Evolutionary conservation across 2,329 filamentous ascomycete genomes (phyloP).

Genomic region (Scedosporium boydii): DNA sequence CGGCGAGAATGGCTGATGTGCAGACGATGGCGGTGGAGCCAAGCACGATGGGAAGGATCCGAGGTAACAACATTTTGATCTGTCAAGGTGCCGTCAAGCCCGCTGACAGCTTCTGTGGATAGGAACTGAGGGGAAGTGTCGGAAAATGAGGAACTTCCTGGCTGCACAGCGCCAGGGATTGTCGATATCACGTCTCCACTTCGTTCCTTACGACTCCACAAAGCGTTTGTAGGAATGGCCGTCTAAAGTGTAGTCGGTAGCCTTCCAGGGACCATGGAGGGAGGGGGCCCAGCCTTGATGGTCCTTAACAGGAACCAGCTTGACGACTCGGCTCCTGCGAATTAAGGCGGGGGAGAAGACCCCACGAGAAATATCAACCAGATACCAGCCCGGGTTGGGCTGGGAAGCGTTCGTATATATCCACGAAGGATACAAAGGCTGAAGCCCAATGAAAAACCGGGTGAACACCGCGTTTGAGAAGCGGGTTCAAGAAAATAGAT

Average conservation of each 20-base stretch:
- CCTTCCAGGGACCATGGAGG: neutral
- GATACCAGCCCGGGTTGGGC: no score
- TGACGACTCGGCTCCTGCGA: neutral
- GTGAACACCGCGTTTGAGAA: neutral
- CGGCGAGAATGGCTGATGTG: conserved; percentile 21
- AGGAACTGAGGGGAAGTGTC: neutral
- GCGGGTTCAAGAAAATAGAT: neutral
- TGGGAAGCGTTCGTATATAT: no score
- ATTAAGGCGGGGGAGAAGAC: neutral
- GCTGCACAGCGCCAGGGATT: neutral
- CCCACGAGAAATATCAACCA: neutral
- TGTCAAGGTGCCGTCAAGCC: neutral
- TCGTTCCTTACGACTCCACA: no score
- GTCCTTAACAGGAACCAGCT: neutral
- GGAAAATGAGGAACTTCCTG: neutral
- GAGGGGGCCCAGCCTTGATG: neutral
- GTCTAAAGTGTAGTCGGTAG: neutral
- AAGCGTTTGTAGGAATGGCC: no score
- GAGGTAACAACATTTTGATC: conserved; percentile 4
- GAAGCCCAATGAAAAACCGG: neutral
- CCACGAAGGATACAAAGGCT: no score
- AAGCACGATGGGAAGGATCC: neutral
- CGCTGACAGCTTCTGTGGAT: neutral
- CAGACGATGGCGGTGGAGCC: conserved; percentile 17
- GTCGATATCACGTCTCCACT: no score